Conservation (phyloP, 2,329 filamentous ascomycete species). For the Fusarium sp. region DNA sequence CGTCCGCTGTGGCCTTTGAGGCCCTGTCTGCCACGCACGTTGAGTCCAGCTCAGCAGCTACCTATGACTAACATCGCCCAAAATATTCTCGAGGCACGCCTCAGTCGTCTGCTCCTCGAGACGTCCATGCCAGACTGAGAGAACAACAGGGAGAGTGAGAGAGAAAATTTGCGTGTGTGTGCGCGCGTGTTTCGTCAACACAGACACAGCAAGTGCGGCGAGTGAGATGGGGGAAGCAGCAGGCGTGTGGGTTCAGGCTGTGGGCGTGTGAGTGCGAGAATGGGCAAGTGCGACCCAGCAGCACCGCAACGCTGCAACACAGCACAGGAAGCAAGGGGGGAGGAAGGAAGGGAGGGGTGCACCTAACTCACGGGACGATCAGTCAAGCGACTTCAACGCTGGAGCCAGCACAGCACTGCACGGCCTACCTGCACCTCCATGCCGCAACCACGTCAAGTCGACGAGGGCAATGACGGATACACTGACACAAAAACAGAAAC, state of each 20-base stretch:
- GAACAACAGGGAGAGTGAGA: background rate
- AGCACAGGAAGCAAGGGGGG: slow-evolving; percentile 34
- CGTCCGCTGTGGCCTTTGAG: slow-evolving; percentile 3
- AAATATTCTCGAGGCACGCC: background rate
- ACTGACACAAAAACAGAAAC: slow-evolving; percentile 36
- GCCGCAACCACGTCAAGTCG: slow-evolving; percentile 35
- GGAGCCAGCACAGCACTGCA: slow-evolving; percentile 39
- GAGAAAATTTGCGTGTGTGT: slow-evolving; percentile 3
- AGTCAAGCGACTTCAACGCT: slow-evolving; percentile 37
- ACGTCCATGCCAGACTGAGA: background rate
- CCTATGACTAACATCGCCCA: background rate
- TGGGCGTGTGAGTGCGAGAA: slow-evolving; percentile 31
- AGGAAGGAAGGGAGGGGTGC: slow-evolving; percentile 15
- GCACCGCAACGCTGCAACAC: slow-evolving; percentile 21
- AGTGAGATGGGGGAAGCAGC: slow-evolving; percentile 15
- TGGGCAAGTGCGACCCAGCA: slow-evolving; percentile 34
- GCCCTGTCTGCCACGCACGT: background rate
- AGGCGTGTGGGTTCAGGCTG: slow-evolving; percentile 20
- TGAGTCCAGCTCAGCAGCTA: background rate
- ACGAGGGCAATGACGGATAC: slow-evolving; percentile 34
- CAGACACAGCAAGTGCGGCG: slow-evolving; percentile 4
- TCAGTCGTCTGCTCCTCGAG: background rate
- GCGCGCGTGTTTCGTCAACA: slow-evolving; percentile 8
- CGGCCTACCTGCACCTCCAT: slow-evolving; percentile 13
- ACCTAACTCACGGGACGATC: slow-evolving; percentile 26